Conservation (phyloP, 2,329 filamentous ascomycete species). For the Emergomyces pasteurianus region DNA sequence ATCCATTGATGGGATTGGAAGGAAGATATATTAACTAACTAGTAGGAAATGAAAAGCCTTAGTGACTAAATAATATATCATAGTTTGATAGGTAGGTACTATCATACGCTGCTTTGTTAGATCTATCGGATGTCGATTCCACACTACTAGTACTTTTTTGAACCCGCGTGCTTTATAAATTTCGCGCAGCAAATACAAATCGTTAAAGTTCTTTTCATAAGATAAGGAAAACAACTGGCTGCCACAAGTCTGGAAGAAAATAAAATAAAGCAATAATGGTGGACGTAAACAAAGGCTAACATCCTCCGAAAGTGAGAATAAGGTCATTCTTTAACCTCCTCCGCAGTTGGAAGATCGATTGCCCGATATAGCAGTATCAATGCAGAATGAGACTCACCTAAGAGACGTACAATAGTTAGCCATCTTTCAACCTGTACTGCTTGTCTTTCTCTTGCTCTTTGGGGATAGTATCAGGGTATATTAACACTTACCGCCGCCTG, state of each 20-base stretch:
- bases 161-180: background rate
- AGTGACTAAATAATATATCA: background rate
- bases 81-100: background rate
- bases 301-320: conserved; percentile 7
- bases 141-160: background rate
- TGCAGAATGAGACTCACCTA: conserved; percentile 40
- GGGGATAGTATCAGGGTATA: conserved; percentile 6
- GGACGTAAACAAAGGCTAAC: conserved; percentile 2
- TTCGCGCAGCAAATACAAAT: background rate
- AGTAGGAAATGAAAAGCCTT: background rate
- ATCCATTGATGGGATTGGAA: too few species aligned
- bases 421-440: conserved; percentile 7
- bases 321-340: conserved; percentile 19
- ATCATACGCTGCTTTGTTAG: background rate
- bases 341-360: conserved; percentile 35
- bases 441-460: background rate
- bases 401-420: conserved; percentile 2
- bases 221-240: background rate
- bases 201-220: background rate
- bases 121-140: background rate
- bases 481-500: conserved; percentile 60
- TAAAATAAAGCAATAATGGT: background rate
- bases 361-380: conserved; percentile 40
- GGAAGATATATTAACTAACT: too few species aligned
- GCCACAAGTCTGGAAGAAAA: background rate